Conservation (phyloP, 768 basidiomycete species). For the Amanita rubescens region DNA sequence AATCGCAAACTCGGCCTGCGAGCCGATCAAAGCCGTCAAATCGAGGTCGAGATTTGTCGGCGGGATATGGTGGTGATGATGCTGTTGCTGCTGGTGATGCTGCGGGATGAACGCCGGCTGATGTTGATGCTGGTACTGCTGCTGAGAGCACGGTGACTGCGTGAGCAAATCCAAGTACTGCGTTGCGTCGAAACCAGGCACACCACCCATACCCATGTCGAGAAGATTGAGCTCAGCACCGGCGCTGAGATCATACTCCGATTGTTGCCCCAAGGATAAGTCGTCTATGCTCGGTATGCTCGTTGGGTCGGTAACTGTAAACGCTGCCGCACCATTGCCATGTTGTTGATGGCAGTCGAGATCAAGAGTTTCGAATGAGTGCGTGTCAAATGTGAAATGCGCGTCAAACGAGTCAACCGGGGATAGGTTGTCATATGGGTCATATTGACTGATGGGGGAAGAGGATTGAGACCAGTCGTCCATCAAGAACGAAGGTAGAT, state of each 20-base stretch:
- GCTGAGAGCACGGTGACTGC: neutral
- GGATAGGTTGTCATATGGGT: neutral
- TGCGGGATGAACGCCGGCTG: neutral
- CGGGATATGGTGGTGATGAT: neutral
- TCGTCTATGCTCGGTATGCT: neutral
- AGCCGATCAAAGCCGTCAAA: neutral
- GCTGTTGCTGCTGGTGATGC: neutral
- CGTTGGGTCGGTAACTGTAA: neutral
- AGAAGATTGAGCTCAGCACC: slow-evolving; percentile 3
- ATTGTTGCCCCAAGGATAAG: neutral
- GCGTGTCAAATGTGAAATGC: neutral
- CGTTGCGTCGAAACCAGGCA: neutral
- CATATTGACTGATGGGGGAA: neutral
- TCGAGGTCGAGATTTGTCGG: neutral
- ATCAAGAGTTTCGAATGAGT: neutral
- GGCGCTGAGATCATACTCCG: neutral
- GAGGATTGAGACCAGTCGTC: neutral
- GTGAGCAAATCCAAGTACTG: neutral
- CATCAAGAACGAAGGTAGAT: slow-evolving; percentile 1
- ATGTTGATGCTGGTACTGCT: neutral
- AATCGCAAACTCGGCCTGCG: neutral
- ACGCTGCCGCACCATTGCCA: neutral
- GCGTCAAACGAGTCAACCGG: neutral
- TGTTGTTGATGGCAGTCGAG: neutral
- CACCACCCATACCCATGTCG: neutral